phyloP scores from a whole-genome alignment of 73 alveolate species.

The Paramecium bursaria region DNA sequence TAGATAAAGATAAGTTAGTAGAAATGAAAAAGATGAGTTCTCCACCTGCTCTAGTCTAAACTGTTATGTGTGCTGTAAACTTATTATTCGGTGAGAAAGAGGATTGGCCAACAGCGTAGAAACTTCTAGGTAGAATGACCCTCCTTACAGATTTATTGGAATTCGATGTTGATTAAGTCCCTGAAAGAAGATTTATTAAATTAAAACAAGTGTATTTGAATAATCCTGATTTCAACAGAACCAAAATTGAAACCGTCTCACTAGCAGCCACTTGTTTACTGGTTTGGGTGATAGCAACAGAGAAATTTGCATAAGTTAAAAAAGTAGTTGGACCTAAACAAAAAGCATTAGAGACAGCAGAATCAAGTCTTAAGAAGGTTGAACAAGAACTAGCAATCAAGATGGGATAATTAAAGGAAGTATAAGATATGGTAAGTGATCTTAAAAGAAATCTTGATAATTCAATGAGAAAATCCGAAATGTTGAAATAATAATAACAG shows the following conservation, averaged over 20 bases:
- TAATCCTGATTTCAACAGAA: constrained; percentile 83
- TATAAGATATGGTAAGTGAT: constrained; percentile 85
- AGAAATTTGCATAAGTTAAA: constrained; percentile 86
- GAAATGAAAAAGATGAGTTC: constrained; percentile 97
- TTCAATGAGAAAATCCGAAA: constrained; percentile 89
- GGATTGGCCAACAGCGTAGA: constrained; percentile 90
- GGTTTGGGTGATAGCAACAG: constrained; percentile 93
- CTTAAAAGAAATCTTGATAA: constrained; percentile 89
- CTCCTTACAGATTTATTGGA: constrained; percentile 81
- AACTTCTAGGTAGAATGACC: constrained; percentile 85
- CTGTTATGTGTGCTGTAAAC: constrained; percentile 96
- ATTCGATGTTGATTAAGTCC: constrained; percentile 87
- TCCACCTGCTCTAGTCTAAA: constrained; percentile 97
- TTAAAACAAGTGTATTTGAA: constrained; percentile 76
- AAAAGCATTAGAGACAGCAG: constrained; percentile 94
- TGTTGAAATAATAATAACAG: constrained; percentile 86
- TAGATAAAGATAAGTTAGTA: constrained; percentile 96
- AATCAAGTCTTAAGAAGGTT: constrained; percentile 82
- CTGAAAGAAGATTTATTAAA: constrained; percentile 77
- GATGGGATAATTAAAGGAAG: constrained; percentile 91
- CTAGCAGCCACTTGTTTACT: constrained; percentile 84
- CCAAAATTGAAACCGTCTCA: constrained; percentile 77
- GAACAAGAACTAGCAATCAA: constrained; percentile 84
- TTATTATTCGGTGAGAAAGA: constrained; percentile 89
- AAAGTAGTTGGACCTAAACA: constrained; percentile 97